Evolutionary conservation across 225 moss, liverwort and hornwort species (phyloP).

Genomic region (Anthoceros angustus): DNA sequence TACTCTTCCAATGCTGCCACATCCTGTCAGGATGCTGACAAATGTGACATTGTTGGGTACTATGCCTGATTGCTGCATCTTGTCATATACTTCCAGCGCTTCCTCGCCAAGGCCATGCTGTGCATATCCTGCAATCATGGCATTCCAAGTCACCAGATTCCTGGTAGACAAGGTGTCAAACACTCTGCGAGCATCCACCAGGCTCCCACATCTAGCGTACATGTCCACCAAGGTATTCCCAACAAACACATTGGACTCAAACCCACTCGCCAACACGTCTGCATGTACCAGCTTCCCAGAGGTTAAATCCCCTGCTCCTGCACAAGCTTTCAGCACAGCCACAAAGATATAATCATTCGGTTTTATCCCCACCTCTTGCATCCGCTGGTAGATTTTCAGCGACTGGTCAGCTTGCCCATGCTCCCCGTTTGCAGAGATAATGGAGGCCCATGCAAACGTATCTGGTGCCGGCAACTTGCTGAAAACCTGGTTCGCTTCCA

Average conservation of each 20-base stretch:
- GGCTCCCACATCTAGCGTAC: neutral
- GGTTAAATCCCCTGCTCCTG: neutral
- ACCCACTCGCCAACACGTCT: neutral
- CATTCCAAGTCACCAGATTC: slow-evolving; percentile 6
- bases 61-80: slow-evolving; percentile 2
- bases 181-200: slow-evolving; percentile 1
- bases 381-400: neutral
- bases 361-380: neutral
- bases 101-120: neutral
- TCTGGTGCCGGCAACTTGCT: neutral
- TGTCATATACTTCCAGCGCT: neutral
- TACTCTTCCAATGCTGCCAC: neutral
- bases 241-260: neutral
- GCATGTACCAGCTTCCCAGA: neutral
- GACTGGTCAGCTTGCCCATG: neutral
- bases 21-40: slow-evolving; percentile 1
- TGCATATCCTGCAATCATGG: slow-evolving; percentile 5
- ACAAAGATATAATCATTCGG: neutral
- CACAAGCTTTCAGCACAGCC: neutral
- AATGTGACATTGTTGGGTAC: neutral
- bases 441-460: neutral
- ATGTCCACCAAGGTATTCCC: slow-evolving; percentile 3
- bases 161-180: neutral
- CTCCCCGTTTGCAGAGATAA: slow-evolving; percentile 1
- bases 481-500: neutral